These are phyloP conservation scores for Phytophthora hibernalis DNA, from an alignment of 352 stramenopile genomes.

Conservation along the genomic window DNA sequence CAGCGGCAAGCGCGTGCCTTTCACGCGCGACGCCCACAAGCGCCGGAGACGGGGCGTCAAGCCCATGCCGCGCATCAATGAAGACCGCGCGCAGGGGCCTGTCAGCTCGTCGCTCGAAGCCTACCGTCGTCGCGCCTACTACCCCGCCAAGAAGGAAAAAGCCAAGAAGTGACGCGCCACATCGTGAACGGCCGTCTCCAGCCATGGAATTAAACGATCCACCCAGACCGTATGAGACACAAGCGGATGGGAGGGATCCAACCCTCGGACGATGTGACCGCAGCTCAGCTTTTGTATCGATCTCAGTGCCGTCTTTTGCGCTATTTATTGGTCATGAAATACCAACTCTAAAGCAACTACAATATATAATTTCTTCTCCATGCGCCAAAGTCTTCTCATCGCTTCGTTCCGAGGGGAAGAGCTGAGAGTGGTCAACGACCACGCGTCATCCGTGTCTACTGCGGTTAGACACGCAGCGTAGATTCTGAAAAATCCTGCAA, in stretches of 20 bases:
- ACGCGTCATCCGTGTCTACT: conserved; percentile 5
- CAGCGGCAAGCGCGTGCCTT: conserved; percentile 46
- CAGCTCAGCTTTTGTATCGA: background rate
- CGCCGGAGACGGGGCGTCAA: conserved; percentile 26
- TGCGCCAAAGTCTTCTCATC: background rate
- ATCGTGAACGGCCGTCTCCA: conserved; percentile 12
- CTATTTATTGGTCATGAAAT: conserved; percentile 35
- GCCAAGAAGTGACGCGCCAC: conserved; percentile 33
- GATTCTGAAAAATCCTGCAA: conserved; percentile 2
- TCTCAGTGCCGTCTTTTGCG: conserved; percentile 5
- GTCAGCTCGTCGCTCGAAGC: conserved; percentile 38
- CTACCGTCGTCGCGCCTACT: conserved; percentile 53
- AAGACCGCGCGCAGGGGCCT: conserved; percentile 34
- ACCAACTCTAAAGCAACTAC: conserved; percentile 31
- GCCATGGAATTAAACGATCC: background rate
- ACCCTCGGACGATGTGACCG: conserved; percentile 11
- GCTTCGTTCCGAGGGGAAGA: background rate
- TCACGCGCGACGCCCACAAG: conserved; percentile 46
- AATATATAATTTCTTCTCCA: conserved; percentile 4
- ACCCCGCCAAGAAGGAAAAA: conserved; percentile 43
- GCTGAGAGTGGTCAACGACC: background rate
- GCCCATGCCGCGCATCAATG: conserved; percentile 37
- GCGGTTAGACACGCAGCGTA: conserved; percentile 11
- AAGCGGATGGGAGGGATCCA: conserved; percentile 1
- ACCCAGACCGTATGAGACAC: conserved; percentile 9